phyloP scores from a whole-genome alignment of 768 basidiomycete species.

The Fomitopsis pulvina region DNA sequence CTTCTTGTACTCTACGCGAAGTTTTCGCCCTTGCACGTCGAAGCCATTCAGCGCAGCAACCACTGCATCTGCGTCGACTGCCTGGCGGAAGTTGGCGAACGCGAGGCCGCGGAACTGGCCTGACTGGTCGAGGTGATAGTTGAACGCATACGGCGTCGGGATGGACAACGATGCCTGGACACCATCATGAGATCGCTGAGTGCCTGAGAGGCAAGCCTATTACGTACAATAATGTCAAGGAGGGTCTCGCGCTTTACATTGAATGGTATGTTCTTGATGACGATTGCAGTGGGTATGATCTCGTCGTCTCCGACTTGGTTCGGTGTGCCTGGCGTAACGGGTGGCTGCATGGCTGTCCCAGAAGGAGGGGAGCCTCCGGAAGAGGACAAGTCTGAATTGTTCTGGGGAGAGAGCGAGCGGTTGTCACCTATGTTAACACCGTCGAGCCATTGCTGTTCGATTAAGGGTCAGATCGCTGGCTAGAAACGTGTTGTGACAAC shows the following conservation, averaged over 20 bases:
- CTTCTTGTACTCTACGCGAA: conserved; percentile 99
- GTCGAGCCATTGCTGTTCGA: conserved; percentile 80
- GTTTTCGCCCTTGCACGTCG: conserved; percentile 92
- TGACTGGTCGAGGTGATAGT: conserved; percentile 95
- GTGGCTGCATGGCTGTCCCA: conserved; percentile 33
- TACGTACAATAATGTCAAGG: conserved; percentile 89
- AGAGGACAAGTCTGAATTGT: conserved; percentile 86
- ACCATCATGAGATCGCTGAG: neutral
- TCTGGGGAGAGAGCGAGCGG: conserved; percentile 79
- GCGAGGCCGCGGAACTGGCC: conserved; percentile 96
- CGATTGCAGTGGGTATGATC: conserved; percentile 97
- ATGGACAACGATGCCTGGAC: conserved; percentile 81
- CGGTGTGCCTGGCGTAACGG: conserved; percentile 44
- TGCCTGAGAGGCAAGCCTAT: conserved; percentile 4
- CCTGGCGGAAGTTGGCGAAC: conserved; percentile 95
- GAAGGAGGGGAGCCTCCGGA: conserved; percentile 67
- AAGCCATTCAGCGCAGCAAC: conserved; percentile 95
- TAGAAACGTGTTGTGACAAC: conserved; percentile 23
- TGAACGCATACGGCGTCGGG: conserved; percentile 98
- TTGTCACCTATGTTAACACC: conserved; percentile 49
- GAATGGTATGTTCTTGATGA: conserved; percentile 99
- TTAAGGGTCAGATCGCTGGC: conserved; percentile 1
- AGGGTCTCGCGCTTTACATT: conserved; percentile 95
- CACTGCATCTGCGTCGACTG: conserved; percentile 89
- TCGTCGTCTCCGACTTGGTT: conserved; percentile 68